A percentile compares a stretch with the other conserved stretches of the same genome.
These are phyloP conservation scores for Plasmodium inui DNA, from an alignment of 169 alveolate genomes.

Conservation along the genomic window DNA sequence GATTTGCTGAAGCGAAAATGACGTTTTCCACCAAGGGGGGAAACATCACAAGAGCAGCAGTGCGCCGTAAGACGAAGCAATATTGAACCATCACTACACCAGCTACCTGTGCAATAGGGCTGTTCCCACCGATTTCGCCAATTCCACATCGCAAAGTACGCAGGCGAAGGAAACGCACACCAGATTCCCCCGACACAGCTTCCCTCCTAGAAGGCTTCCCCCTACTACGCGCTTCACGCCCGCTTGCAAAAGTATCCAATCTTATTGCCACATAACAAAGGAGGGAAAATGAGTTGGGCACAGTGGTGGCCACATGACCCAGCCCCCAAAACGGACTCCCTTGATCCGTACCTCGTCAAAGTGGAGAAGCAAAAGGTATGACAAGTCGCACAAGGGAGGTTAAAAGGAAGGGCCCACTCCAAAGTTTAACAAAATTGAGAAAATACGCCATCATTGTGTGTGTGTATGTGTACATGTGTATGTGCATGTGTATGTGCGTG, in stretches of 20 bases:
- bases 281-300: slow-evolving; percentile 82
- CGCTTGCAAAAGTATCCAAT: slow-evolving; percentile 3
- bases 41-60: not conserved
- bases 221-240: not conserved
- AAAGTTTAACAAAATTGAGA: not conserved
- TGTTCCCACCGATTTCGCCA: not conserved
- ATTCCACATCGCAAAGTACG: not conserved
- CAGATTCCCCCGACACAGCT: not conserved
- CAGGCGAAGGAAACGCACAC: not conserved
- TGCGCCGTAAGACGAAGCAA: not conserved
- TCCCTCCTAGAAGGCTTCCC: not conserved
- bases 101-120: not conserved
- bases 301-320: slow-evolving; percentile 89
- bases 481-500: too few relatives aligned
- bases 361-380: slow-evolving; percentile 82
- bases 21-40: not conserved
- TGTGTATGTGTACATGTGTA: not conserved
- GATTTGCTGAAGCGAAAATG: not conserved
- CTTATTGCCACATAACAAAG: not conserved
- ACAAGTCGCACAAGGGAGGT: not conserved
- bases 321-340: slow-evolving; percentile 79
- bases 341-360: slow-evolving; percentile 84
- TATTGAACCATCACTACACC: not conserved
- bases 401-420: not conserved
- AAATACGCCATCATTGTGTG: not conserved